phyloP scores from a whole-genome alignment of 108 stramenopile genomes.

The Skeletonema menzelii region DNA sequence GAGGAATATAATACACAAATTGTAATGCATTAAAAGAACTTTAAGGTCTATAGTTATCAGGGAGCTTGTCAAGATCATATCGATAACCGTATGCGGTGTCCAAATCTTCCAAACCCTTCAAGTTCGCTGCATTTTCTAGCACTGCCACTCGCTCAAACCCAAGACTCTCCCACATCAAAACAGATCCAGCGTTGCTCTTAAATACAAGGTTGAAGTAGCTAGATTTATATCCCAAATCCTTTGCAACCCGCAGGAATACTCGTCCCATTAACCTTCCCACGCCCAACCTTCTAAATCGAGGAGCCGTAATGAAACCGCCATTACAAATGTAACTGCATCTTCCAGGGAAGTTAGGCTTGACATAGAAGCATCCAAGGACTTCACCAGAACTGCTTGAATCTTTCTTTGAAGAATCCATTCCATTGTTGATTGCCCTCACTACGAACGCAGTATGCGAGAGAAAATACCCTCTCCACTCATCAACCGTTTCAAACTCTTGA shows the following conservation, averaged over 20 bases:
- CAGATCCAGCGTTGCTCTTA: constrained; percentile 45
- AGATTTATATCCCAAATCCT: constrained; percentile 55
- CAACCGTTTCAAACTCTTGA: constrained; percentile 43
- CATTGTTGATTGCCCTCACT: constrained; percentile 47
- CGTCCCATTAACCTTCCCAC: constrained; percentile 58
- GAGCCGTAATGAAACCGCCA: constrained; percentile 59
- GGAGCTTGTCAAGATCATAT: constrained; percentile 54
- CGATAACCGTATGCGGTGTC: constrained; percentile 65
- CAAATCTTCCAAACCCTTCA: constrained; percentile 52
- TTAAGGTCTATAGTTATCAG: constrained; percentile 34
- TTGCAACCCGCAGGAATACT: constrained; percentile 50
- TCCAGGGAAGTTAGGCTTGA: constrained; percentile 69
- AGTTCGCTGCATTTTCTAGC: constrained; percentile 56
- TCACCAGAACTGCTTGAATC: constrained; percentile 34
- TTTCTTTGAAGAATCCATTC: constrained; percentile 28
- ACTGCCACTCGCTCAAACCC: constrained; percentile 59
- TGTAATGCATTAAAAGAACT: neutral
- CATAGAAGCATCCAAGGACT: constrained; percentile 59
- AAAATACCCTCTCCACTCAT: constrained; percentile 52
- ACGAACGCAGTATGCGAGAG: constrained; percentile 59
- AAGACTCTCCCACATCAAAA: constrained; percentile 58
- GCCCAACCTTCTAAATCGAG: constrained; percentile 48
- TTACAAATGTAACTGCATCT: constrained; percentile 60
- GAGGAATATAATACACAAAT: neutral
- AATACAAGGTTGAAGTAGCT: constrained; percentile 69